Evolutionary conservation across 2,329 filamentous ascomycete species (phyloP), one percentile per base, ranked within the genome.

Genomic region (Diaporthe sp.): DNA sequence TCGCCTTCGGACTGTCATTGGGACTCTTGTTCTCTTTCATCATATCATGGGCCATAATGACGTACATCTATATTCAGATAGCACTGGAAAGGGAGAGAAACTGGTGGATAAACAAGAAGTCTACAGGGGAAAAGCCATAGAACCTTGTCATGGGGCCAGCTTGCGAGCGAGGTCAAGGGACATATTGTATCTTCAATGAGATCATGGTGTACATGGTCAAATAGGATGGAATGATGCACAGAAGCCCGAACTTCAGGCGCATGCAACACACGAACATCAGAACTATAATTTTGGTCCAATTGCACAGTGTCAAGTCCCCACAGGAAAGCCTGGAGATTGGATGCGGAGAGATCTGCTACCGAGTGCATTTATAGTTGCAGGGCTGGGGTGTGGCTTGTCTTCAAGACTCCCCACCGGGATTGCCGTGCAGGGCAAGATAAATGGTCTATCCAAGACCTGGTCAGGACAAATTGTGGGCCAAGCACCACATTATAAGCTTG

Each of bases 21-120:
- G 75, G 75, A 15, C 46, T 76, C 17, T 25, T 76, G 12, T 76
- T 76, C 42, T 73, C 73, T 28, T 76, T 75, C 37, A 76, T 76
- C 15, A 34, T 65, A n/a, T 69, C 62, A 19, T 76, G 75, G 75
- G 69, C 75, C 2, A 46, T 58, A 15, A 71, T 75, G 9, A 76
- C 75, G 31, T 72, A 73, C 22, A 44, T 76, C 2, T 76, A 74
- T 61, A 74, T 73, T 3, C 65, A 72, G 49, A 57, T 75, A 8
- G 75, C 74, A 51, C 68, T 76, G 69, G 65, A 75, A 13, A 73
- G 75, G 55, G 75, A 74, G 57, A 46, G 69, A 49, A 57, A 75
- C 31, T 75, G 74, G 69, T 75, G 74, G 69, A 61, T 73, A 22
- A 75, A 44, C 31, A 73, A 75, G 22, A 75, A 68, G 42, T 51